Evolutionary conservation across 129 eudicot genomes (phyloP).

Genomic region (Pulicaria dysenterica): DNA sequence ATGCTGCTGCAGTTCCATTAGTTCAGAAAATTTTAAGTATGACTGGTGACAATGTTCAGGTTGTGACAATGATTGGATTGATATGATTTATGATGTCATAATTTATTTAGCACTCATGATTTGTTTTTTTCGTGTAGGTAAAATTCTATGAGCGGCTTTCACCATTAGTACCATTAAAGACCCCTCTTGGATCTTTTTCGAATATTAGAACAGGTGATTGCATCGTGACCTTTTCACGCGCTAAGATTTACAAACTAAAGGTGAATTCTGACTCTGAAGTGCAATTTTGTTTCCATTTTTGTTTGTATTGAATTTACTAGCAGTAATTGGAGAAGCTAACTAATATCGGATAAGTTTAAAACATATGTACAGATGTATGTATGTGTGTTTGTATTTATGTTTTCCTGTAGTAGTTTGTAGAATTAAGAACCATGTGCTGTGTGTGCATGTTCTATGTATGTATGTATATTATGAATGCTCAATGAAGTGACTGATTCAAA

Average conservation of each 20-base stretch:
- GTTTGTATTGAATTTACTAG: neutral
- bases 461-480: too few species aligned
- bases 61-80: conserved; percentile 26
- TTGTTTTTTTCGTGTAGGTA: conserved; percentile 44
- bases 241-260: conserved; percentile 69
- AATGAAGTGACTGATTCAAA: neutral
- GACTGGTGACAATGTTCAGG: conserved; percentile 78
- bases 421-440: neutral
- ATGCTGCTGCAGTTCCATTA: conserved; percentile 91
- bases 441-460: too few species aligned
- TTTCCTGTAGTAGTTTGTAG: neutral
- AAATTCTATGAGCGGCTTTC: conserved; percentile 82
- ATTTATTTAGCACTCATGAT: neutral
- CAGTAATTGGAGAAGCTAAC: neutral
- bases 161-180: conserved; percentile 67
- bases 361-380: conserved; percentile 9
- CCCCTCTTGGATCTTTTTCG: conserved; percentile 82
- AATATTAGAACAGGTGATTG: conserved; percentile 85
- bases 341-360: conserved; percentile 7
- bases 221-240: conserved; percentile 87
- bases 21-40: conserved; percentile 75
- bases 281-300: neutral
- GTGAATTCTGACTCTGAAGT: conserved; percentile 36
- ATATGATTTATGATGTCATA: conserved; percentile 17
- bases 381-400: neutral